phyloP scores from a whole-genome alignment of 805 yeast genomes.

The Teunomyces pallodes region DNA sequence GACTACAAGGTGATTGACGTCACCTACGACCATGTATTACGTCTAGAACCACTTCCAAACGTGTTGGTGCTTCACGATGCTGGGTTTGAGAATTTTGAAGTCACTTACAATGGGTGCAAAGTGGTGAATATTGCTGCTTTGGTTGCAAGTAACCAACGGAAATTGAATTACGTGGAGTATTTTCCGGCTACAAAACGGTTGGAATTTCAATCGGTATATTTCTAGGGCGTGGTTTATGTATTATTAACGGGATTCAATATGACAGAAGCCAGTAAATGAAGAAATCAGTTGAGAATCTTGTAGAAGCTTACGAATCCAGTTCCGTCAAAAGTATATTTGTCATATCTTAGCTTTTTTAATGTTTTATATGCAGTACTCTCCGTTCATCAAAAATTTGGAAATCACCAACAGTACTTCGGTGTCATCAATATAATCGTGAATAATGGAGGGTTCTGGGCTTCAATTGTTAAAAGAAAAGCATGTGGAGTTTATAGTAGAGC shows the following conservation, averaged over 20 bases:
- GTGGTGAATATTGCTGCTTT: slow-evolving; percentile 58
- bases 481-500: slow-evolving; percentile 32
- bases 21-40: slow-evolving; percentile 65
- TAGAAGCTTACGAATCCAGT: too few relatives aligned
- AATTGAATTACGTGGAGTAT: slow-evolving; percentile 69
- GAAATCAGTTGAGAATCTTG: too few relatives aligned
- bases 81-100: slow-evolving; percentile 66
- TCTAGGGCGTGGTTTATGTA: slow-evolving; percentile 6
- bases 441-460: background rate
- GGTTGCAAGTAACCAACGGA: slow-evolving; percentile 32
- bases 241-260: too few relatives aligned
- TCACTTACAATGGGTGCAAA: slow-evolving; percentile 79
- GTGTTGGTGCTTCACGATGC: slow-evolving; percentile 62
- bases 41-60: slow-evolving; percentile 78
- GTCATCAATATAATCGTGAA: too few relatives aligned
- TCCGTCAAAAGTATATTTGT: too few relatives aligned
- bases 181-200: slow-evolving; percentile 56
- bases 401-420: too few relatives aligned
- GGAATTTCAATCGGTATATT: slow-evolving; percentile 45
- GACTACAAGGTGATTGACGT: slow-evolving; percentile 63
- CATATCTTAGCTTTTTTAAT: too few relatives aligned
- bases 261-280: too few relatives aligned
- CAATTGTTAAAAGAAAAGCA: slow-evolving; percentile 25
- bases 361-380: too few relatives aligned
- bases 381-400: too few relatives aligned